phyloP scores from a whole-genome alignment of 179 eudicot species.

The Sideroxylon spinosum region DNA sequence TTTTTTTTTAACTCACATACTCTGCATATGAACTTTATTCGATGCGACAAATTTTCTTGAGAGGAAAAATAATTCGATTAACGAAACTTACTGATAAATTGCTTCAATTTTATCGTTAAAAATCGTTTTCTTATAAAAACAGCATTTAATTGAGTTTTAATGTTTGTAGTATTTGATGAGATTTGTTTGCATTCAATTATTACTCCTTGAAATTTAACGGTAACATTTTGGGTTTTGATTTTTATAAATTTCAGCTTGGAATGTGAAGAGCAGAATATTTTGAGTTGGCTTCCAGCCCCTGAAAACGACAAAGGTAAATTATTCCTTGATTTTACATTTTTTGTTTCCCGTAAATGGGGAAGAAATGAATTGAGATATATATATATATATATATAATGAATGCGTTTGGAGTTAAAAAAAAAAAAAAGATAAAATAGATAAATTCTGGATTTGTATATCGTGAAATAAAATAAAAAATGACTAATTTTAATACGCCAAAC shows the following conservation, averaged over 20 bases:
- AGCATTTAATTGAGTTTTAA: neutral
- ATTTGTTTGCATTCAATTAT: neutral
- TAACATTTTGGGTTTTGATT: neutral
- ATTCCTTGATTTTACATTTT: neutral
- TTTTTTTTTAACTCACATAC: too few relatives aligned
- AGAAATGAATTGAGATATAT: too few relatives aligned
- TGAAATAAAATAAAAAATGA: too few relatives aligned
- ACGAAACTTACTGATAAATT: neutral
- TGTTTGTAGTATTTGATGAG: neutral
- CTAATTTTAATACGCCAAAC: too few relatives aligned
- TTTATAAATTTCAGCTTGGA: neutral
- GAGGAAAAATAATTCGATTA: neutral
- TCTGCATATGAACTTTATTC: neutral
- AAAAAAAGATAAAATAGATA: too few relatives aligned
- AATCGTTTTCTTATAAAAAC: neutral
- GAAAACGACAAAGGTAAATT: slow-evolving; percentile 13
- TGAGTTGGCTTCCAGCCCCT: neutral
- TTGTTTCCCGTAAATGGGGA: neutral
- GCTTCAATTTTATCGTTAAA: slow-evolving; percentile 7
- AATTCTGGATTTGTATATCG: too few relatives aligned
- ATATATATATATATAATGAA: neutral
- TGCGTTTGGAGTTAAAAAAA: too few relatives aligned
- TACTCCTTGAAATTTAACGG: neutral
- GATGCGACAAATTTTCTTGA: too few relatives aligned
- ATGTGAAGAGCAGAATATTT: neutral